A percentile compares a stretch with the other conserved stretches of the same genome.
phyloP scores from a whole-genome alignment of 331 rosid species.

The Stylosanthes scabra region DNA sequence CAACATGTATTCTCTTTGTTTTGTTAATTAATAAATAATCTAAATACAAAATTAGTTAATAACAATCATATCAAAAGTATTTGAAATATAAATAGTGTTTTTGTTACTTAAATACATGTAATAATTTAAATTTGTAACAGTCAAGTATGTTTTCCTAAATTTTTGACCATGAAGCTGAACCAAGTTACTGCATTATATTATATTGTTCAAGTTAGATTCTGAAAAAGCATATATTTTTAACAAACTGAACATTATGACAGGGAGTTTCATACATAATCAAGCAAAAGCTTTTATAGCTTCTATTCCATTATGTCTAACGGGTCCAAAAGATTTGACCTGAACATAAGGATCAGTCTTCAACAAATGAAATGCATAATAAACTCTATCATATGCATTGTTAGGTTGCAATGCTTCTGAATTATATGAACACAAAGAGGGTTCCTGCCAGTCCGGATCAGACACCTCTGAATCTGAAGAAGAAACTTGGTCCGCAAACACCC shows the following conservation, averaged over 20 bases:
- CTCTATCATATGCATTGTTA: conserved; percentile 43
- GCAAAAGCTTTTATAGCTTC: conserved; percentile 11
- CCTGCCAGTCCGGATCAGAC: conserved; percentile 62
- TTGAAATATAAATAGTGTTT: too few species aligned
- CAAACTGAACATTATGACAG: background rate
- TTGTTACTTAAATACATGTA: too few species aligned
- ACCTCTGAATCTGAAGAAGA: conserved; percentile 42
- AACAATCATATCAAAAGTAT: too few species aligned
- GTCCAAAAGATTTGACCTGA: conserved; percentile 50
- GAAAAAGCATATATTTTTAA: background rate
- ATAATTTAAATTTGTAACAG: background rate
- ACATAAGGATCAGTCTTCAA: conserved; percentile 73
- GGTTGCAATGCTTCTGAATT: conserved; percentile 37
- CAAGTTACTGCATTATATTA: background rate
- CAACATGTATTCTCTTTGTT: too few species aligned
- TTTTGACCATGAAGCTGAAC: too few species aligned
- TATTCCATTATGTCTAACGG: too few species aligned
- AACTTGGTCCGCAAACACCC: conserved; percentile 51
- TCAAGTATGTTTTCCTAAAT: background rate
- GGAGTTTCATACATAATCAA: background rate
- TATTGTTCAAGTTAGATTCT: background rate
- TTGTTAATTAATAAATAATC: too few species aligned
- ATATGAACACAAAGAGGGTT: conserved; percentile 57
- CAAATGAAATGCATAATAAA: conserved; percentile 66
- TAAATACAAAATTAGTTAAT: too few species aligned